phyloP scores from a whole-genome alignment of 345 rosid species.

The Citrus inodora region DNA sequence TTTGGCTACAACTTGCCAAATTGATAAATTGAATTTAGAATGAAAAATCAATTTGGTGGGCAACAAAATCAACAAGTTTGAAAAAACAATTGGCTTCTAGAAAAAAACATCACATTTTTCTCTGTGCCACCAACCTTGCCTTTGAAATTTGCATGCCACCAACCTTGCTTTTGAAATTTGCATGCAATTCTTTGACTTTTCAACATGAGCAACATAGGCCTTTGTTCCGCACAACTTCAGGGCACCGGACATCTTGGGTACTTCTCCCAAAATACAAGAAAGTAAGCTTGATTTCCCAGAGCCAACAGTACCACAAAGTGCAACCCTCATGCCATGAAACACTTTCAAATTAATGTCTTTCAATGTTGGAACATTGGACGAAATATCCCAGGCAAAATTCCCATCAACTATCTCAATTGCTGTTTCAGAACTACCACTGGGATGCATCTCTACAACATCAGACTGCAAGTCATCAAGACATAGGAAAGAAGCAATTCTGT shows the following conservation, averaged over 20 bases:
- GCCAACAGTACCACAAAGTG: conserved; percentile 78
- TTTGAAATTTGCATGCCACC: too few species aligned
- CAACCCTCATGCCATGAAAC: conserved; percentile 60
- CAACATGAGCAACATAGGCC: conserved; percentile 81
- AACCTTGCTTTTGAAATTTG: too few species aligned
- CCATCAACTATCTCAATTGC: conserved; percentile 49
- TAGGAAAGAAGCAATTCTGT: conserved; percentile 61
- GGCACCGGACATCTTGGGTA: conserved; percentile 61
- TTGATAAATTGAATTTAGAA: too few species aligned
- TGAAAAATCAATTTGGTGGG: too few species aligned
- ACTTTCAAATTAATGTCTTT: conserved; percentile 54
- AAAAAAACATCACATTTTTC: too few species aligned
- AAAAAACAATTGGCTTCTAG: too few species aligned
- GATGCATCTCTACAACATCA: conserved; percentile 46
- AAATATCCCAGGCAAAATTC: conserved; percentile 58
- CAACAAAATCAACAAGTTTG: too few species aligned
- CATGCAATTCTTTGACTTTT: too few species aligned
- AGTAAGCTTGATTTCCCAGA: conserved; percentile 81
- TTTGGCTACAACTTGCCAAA: too few species aligned
- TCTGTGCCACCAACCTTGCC: too few species aligned
- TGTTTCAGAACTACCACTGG: conserved; percentile 36
- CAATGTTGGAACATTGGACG: conserved; percentile 40
- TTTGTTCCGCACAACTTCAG: conserved; percentile 59
- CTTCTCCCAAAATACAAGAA: conserved; percentile 67
- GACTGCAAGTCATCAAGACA: conserved; percentile 47